Base-by-base conservation (phyloP, 805 yeast genomes). In the Tetrapisispora fleetii region DNA sequence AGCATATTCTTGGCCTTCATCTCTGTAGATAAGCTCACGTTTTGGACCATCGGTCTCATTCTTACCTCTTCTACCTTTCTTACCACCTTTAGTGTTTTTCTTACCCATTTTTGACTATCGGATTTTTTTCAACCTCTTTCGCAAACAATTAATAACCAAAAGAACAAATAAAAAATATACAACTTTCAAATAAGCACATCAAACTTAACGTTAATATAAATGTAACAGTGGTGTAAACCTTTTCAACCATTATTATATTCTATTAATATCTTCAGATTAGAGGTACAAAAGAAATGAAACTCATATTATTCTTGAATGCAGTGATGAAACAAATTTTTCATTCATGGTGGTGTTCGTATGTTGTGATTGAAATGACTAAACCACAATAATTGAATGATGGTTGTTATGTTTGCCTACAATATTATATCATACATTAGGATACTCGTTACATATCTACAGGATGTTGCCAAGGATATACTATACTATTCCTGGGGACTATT, bases 1-100 rank as follows among this genome's bases (percentile, higher is more conserved):
- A 49, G 96, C 99, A 64, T 93, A 93, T 70, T 93, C 98, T 75
- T 93, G 99, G 50, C 95, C 95, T 63, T 93, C 99, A 55, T 93
- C 99, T 63, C 82, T 88, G 68, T 77, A 79, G 67, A 81, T 78
- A 60, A 93, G 79, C 68, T 93, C 99, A 75, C 99, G 87, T 77
- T 93, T 93, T 72, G 88, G 90, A 55, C 84, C 81, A 52, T 79
- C 83, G 69, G 81, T 80, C 67, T 84, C 96, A 70, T 90, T 90
- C 91, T 93, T 93, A 70, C 99, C 99, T 80, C 97, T 85, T 78
- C 99, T 75, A 68, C 82, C 91, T 74, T 87, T 84, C 72, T 85
- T 85, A 71, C 95, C 95, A 70, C 95, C 93, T 67, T 76, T 71
- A 51, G 68, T 62, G 59, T 63, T 65, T 54, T 64, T 65, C 53